These are phyloP conservation scores for Plasmodium cynomolgi DNA, from an alignment of 169 alveolate species.

Conservation along the genomic window DNA sequence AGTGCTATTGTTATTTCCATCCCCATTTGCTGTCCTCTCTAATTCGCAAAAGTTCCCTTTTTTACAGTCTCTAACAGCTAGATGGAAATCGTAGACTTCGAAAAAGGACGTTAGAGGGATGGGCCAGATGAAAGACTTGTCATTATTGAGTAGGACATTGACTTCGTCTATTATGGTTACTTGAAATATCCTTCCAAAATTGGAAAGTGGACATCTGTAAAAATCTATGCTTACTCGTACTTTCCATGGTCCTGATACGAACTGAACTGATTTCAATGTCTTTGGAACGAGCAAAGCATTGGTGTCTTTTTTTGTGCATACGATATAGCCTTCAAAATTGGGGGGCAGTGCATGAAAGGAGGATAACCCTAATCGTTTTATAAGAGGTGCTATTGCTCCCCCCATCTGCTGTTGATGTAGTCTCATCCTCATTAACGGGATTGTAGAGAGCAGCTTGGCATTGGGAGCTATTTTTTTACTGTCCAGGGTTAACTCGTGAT, in stretches of 20 bases:
- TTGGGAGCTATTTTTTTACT: not conserved
- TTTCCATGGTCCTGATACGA: slow-evolving; percentile 50
- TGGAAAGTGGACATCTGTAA: slow-evolving; percentile 18
- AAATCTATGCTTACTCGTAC: slow-evolving; percentile 36
- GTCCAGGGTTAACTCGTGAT: not conserved
- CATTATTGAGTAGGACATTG: slow-evolving; percentile 14
- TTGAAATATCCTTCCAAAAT: slow-evolving; percentile 45
- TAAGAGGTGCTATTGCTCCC: not conserved
- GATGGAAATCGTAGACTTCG: slow-evolving; percentile 51
- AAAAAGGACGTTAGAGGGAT: slow-evolving; percentile 26
- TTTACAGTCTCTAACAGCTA: slow-evolving; percentile 17
- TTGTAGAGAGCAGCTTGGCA: not conserved
- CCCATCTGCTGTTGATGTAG: not conserved
- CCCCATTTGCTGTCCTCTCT: slow-evolving; percentile 1
- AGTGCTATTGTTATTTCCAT: not conserved
- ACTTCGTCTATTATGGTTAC: slow-evolving; percentile 35
- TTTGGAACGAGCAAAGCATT: slow-evolving; percentile 52
- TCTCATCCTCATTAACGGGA: slow-evolving; percentile 17
- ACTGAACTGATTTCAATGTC: not conserved
- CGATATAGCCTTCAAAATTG: slow-evolving; percentile 51
- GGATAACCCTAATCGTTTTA: not conserved
- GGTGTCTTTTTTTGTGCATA: slow-evolving; percentile 22
- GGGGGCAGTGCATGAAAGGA: not conserved
- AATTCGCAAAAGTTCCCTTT: slow-evolving; percentile 11
- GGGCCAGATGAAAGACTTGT: slow-evolving; percentile 46